Percentiles rank a stretch among this genome's conserved stretches.
phyloP scores from a whole-genome alignment of 192 early-diverging fungal species.

The Linnemannia hyalina region DNA sequence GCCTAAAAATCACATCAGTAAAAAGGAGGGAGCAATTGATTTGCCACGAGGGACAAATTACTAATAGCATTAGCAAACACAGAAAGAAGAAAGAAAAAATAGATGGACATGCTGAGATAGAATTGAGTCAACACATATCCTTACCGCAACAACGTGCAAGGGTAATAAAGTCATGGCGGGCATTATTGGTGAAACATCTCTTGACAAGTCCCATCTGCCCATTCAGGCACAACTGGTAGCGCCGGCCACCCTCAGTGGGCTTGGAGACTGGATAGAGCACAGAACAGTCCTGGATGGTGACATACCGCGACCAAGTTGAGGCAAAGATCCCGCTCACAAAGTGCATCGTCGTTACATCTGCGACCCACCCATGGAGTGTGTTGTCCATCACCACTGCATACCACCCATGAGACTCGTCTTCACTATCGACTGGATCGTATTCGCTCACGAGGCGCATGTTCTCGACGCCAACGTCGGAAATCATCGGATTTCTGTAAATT shows the following conservation, averaged over 20 bases:
- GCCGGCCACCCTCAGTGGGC: constrained; percentile 18
- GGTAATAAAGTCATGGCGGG: constrained; percentile 31
- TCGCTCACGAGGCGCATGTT: constrained; percentile 22
- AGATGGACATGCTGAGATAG: not conserved
- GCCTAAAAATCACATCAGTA: not conserved
- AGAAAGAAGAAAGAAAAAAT: not conserved
- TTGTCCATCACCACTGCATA: constrained; percentile 24
- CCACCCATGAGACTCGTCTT: constrained; percentile 24
- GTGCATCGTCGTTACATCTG: constrained; percentile 25
- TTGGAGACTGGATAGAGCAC: constrained; percentile 25
- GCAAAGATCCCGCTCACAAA: constrained; percentile 31
- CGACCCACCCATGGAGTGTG: constrained; percentile 7
- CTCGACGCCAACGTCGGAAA: constrained; percentile 23
- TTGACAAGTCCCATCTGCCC: constrained; percentile 33
- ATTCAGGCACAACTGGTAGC: constrained; percentile 26
- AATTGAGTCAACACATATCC: not conserved
- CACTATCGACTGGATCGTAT: not conserved
- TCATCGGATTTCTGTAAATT: constrained; percentile 10
- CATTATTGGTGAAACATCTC: constrained; percentile 25
- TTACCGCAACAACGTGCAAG: constrained; percentile 22
- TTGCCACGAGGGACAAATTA: not conserved
- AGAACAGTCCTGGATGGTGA: constrained; percentile 29
- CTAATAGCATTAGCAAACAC: not conserved
- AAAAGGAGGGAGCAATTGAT: not conserved
- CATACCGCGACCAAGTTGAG: constrained; percentile 18